phyloP scores from a whole-genome alignment of 2,329 filamentous ascomycete species.

The Cladosporium sp. region DNA sequence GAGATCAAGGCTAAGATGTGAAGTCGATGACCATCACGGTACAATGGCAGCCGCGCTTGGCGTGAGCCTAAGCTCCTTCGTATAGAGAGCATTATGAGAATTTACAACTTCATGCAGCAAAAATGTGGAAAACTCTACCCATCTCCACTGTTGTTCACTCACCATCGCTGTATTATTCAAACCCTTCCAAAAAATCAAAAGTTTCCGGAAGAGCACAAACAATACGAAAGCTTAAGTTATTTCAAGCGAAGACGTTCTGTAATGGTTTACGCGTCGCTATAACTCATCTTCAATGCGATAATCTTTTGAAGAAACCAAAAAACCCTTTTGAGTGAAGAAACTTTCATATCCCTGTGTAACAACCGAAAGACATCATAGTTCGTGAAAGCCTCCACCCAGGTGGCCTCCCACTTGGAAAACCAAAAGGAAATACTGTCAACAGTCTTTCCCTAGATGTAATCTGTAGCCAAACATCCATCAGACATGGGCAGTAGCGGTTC shows the following conservation, averaged over 20 bases:
- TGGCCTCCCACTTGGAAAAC: neutral
- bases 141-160: neutral
- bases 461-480: neutral
- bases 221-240: neutral
- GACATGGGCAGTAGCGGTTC: no score
- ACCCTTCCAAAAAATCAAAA: no score
- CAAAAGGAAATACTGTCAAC: neutral
- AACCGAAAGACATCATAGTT: neutral
- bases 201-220: neutral
- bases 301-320: no score
- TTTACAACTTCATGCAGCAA: neutral
- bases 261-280: neutral
- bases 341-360: neutral
- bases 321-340: neutral
- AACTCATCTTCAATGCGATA: neutral
- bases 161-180: neutral
- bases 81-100: neutral
- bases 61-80: neutral
- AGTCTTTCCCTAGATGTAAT: neutral
- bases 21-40: constrained; percentile 8
- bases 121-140: neutral
- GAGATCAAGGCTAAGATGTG: constrained; percentile 89
- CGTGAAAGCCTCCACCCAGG: neutral
- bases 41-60: constrained; percentile 6
- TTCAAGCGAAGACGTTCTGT: neutral